Evolutionary conservation across 176 grass and related monocot species (phyloP), one percentile per base, ranked within the genome.

Genomic region (Melocanna baccifera): DNA sequence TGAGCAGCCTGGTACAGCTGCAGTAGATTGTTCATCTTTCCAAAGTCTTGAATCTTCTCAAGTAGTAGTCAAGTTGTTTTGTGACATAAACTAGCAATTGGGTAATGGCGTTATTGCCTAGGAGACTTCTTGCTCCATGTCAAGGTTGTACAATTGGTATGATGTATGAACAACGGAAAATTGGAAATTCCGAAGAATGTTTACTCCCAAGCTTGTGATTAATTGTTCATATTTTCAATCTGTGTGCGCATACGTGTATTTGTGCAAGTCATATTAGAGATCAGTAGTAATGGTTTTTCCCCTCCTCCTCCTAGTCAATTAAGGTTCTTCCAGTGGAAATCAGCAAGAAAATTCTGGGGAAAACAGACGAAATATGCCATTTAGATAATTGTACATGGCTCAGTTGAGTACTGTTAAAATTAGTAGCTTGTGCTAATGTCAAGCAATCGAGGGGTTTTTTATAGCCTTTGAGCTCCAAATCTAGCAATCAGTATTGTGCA

Each of bases 21-120:
- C 29, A 43, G 62, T 71, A 41, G 28, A 52, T 67, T 34, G 34
- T 62, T 86, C 84, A 73, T 69, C 66, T 87, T 85, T 46, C 55
- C 69, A 81, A 77, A 59, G 0, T n/a, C 46, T 73, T 74, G 28
- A 56, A 29, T 29, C 39, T 66, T 59, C 78, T 69, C 19, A 53
- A 79, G 9, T 75, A 47, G 22, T 75, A 74, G 19, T 9, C 22
- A 37, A 73, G 13, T 75, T 75, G 51, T 73, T 43, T 71, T 88
- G 66, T 68, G 81, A 37, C 71, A 72, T 48, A 50, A 22, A 56
- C 11, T 61, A 74, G 56, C 76, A 65, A 53, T 62, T 84, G 51
- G 58, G 10, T 52, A 6, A 50, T 63, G 64, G 9, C 40, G 51
- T 23, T 52, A 41, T 53, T 66, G 87, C 74, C 37, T 69, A 22